Base-by-base conservation (phyloP, 2,329 filamentous ascomycete species). In the Claviceps sp. region DNA sequence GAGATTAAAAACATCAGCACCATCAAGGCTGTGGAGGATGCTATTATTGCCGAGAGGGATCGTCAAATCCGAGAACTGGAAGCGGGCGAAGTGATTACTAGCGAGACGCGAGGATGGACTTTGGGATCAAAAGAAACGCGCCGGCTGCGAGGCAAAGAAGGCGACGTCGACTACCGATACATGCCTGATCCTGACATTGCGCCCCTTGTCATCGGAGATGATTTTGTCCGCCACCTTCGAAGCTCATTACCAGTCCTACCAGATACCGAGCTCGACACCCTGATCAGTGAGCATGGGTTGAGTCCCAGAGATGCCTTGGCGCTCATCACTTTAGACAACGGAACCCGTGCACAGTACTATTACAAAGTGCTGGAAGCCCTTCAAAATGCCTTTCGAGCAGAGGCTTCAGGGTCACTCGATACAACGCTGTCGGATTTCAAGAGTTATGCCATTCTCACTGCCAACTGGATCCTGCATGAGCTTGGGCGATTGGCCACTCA, bases 1-100 rank as follows among this genome's bases (percentile, higher is more conserved):
- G 93, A 98, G 69, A 97, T 98, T 70, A 98, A 98, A 70, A 98
- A 98, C 62, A 64, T 98, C 58, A 91, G 87, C 65, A 95, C 88
- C 51, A 89, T 96, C 72, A 95, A 94, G 65, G 89, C 90, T 0
- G 85, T 98, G 1, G 90, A 97, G 66, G 90, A 96, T 60, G 91
- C 93, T 42, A 89, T 98, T 55, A 83, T 91, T 50, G 88, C 90
- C 0, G 93, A 98, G 68, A 79, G 90, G 37, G 84, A 94, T 62
- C 79, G 93, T 1, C 93, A 98, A 67, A 96, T 97, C 56, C 70
- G 70, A 0, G 76, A 95, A 2, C 72, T 97, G 0, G 84, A 93
- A 62, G 72, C 74, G 4, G 91, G 91, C 1, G 87, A 87, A 1
- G 68, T 72, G 0, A 77, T 96, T 48, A 77, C 82, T 57, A 88